phyloP scores from a whole-genome alignment of 805 yeast species.

The Wickerhamomyces queroliae region DNA sequence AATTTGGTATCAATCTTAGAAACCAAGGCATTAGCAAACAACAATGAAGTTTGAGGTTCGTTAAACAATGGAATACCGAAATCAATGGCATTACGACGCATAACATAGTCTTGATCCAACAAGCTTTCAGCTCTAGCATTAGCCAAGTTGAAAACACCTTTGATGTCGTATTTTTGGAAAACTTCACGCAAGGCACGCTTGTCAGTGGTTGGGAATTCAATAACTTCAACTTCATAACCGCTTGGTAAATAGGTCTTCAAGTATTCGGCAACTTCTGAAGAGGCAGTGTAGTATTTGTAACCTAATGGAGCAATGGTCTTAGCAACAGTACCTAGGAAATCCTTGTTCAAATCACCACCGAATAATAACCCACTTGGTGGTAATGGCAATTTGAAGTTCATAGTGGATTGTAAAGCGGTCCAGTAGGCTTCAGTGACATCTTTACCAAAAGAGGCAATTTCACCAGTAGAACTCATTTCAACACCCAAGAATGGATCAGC shows the following conservation, averaged over 20 bases:
- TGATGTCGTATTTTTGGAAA: conserved; percentile 79
- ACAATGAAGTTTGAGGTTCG: conserved; percentile 88
- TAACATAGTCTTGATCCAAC: conserved; percentile 86
- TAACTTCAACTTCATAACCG: conserved; percentile 41
- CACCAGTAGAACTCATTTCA: conserved; percentile 99
- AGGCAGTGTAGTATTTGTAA: conserved; percentile 76
- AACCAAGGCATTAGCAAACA: conserved; percentile 80
- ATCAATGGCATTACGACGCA: conserved; percentile 99
- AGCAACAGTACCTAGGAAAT: conserved; percentile 71
- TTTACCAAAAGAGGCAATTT: conserved; percentile 93
- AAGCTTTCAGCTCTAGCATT: conserved; percentile 80
- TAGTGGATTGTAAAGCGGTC: conserved; percentile 94
- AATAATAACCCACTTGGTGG: conserved; percentile 88
- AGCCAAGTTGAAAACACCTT: conserved; percentile 90
- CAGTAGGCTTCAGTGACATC: conserved; percentile 89
- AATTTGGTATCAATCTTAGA: conserved; percentile 55
- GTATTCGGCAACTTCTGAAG: conserved; percentile 65
- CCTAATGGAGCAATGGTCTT: conserved; percentile 64
- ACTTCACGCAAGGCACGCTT: conserved; percentile 91
- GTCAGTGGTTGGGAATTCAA: conserved; percentile 89
- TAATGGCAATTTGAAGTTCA: conserved; percentile 92
- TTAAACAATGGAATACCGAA: conserved; percentile 94
- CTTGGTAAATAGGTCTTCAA: conserved; percentile 41
- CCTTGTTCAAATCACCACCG: conserved; percentile 86
- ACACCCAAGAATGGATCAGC: conserved; percentile 99